These are phyloP conservation scores for Scenedesmus sp. DNA, from an alignment of 163 green algal genomes.

Conservation along the genomic window DNA sequence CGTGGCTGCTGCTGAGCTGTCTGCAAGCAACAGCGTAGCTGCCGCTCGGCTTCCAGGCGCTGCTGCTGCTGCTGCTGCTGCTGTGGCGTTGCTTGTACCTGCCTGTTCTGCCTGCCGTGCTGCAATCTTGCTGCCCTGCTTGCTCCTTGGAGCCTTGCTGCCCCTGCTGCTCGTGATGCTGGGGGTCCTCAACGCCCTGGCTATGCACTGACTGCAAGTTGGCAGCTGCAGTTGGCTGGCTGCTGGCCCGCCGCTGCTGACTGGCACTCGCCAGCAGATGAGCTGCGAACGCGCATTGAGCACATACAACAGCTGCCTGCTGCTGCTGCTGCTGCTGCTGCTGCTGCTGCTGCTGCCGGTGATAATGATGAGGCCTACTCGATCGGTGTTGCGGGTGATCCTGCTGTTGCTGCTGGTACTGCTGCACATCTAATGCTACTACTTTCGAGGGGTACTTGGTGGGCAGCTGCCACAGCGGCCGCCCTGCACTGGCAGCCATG, in stretches of 20 bases:
- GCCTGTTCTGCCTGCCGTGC: not conserved
- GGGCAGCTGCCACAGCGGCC: slow-evolving; percentile 17
- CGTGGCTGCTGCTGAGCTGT: not conserved
- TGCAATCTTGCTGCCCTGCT: not conserved
- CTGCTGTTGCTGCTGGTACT: slow-evolving; percentile 26
- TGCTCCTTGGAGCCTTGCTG: not conserved
- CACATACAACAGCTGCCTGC: not conserved
- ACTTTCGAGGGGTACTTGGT: slow-evolving; percentile 20
- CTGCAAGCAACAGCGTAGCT: too few relatives aligned
- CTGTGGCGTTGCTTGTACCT: not conserved
- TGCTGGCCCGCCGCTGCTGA: not conserved
- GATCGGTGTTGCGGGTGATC: not conserved
- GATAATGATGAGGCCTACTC: not conserved
- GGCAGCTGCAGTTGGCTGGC: not conserved
- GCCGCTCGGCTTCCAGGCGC: not conserved
- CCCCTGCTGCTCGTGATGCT: too few relatives aligned
- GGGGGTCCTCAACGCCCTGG: not conserved
- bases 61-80: not conserved
- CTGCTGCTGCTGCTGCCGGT: not conserved
- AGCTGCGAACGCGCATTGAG: slow-evolving; percentile 35
- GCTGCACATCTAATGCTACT: not conserved
- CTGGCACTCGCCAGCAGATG: slow-evolving; percentile 23
- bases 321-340: slow-evolving; percentile 16
- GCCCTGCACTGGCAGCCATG: not conserved
- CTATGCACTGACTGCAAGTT: not conserved